Evolutionary conservation across 148 eudicot genomes (phyloP), one percentile per base, ranked within the genome.

Genomic region (Amaranthus palmeri): DNA sequence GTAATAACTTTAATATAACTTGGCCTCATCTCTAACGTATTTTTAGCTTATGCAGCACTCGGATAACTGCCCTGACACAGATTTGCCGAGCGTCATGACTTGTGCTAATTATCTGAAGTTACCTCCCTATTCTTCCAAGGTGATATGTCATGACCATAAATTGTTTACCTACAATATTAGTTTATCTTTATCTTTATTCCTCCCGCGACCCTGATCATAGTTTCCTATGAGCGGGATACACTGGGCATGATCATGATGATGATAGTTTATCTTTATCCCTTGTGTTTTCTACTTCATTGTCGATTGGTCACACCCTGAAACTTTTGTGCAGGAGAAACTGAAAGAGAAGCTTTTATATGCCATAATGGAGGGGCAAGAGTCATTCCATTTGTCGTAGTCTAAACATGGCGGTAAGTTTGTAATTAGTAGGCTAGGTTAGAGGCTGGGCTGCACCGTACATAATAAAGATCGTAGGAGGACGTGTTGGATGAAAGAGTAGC

Each of bases 21-120:
- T 69, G 12, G 52, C 62, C 17, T 46, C 7, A 18, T 61, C 36
- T 49, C 25, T 43, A 45, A 50, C 65, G 55, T 72, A 45, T 72
- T n/a, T 52, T 41, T 42, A 78, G 66, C 54, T 74, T 48, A 42
- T 68, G 70, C 89, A 91, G 97, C 90, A 85, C 73, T 88, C 85
- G 53, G 81, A 83, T 74, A 79, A 69, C 66, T 71, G 79, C 46
- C 80, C 81, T 2, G 97, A 95, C 75, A 80, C 72, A 50, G 98
- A 95, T 81, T 80, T 95, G 79, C 98, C 98, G 0, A 95, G 98
- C 59, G 98, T 91, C 76, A 95, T 95, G 98, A 95, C 98, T 45
- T 95, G 98, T 75, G 96, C 97, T 69, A 95, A 91, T 68, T 95
- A 91, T 83, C 80, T 95, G 72, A 95, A 95, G 90, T 84, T 95